Percentiles rank a stretch among this genome's conserved stretches.
Evolutionary conservation across 1,284 basidiomycete species (phyloP).

Genomic region (Malassezia brasiliensis): DNA sequence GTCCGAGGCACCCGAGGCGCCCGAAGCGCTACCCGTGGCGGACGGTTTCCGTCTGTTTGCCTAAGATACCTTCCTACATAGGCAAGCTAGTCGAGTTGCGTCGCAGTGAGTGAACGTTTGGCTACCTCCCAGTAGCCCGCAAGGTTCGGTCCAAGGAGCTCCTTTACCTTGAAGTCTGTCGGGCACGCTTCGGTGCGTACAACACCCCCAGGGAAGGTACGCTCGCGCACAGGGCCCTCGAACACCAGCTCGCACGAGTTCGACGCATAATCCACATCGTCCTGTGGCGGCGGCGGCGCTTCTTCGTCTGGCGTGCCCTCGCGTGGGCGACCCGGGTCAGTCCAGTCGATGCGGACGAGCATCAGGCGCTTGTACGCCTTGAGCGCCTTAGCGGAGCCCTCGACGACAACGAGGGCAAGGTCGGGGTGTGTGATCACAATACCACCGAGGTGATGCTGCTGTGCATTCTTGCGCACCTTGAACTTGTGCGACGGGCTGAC

Average conservation of each 20-base stretch:
- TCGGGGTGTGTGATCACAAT: constrained; percentile 76
- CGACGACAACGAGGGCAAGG: constrained; percentile 85
- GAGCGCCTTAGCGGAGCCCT: constrained; percentile 76
- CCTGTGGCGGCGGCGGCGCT: background rate
- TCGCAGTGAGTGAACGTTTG: constrained; percentile 53
- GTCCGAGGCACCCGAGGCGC: background rate
- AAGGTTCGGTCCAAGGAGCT: constrained; percentile 68
- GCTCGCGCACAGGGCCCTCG: constrained; percentile 78
- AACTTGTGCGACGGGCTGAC: constrained; percentile 87
- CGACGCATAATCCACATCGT: constrained; percentile 57
- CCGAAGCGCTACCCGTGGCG: background rate
- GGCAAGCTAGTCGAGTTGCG: background rate
- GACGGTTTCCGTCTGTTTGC: constrained; percentile 17
- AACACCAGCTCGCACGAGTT: constrained; percentile 86
- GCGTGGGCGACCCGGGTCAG: constrained; percentile 71
- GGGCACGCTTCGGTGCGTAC: constrained; percentile 63
- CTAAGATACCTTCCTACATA: constrained; percentile 22
- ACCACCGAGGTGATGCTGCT: constrained; percentile 77
- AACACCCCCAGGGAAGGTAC: constrained; percentile 49
- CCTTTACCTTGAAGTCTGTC: constrained; percentile 72
- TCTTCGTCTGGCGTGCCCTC: constrained; percentile 49
- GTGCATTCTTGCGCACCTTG: constrained; percentile 91
- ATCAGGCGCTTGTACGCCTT: constrained; percentile 81
- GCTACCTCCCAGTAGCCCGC: constrained; percentile 88
- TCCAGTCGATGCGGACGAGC: constrained; percentile 84